Percentiles rank a stretch among this genome's conserved stretches.
Evolutionary conservation across 2,329 filamentous ascomycete genomes (phyloP).

Genomic region (Penicillium sp.): DNA sequence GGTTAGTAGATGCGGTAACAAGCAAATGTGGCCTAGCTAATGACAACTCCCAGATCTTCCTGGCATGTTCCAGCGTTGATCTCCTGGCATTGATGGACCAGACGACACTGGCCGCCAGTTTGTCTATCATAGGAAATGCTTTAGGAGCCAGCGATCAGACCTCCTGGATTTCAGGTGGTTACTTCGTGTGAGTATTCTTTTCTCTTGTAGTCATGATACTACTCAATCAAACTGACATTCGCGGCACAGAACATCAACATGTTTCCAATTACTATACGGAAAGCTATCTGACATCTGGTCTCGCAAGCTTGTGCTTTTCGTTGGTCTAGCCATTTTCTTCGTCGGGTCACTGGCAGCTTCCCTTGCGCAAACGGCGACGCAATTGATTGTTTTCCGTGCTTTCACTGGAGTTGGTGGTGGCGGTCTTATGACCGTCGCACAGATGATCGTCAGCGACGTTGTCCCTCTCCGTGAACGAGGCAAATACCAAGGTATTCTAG

Average conservation of each 20-base stretch:
- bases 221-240: not conserved
- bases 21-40: not conserved
- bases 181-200: slow-evolving; percentile 45
- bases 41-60: slow-evolving; percentile 42
- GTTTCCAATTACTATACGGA: slow-evolving; percentile 57
- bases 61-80: slow-evolving; percentile 50
- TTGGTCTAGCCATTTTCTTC: slow-evolving; percentile 46
- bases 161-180: slow-evolving; percentile 50
- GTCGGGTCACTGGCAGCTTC: slow-evolving; percentile 53
- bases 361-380: slow-evolving; percentile 47
- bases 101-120: slow-evolving; percentile 48
- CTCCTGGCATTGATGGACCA: slow-evolving; percentile 51
- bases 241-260: slow-evolving; percentile 56
- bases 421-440: slow-evolving; percentile 50
- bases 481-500: slow-evolving; percentile 50
- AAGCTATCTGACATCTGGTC: slow-evolving; percentile 54
- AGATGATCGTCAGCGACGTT: slow-evolving; percentile 56
- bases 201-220: not conserved
- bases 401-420: slow-evolving; percentile 54
- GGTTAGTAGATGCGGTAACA: slow-evolving; percentile 25
- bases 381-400: slow-evolving; percentile 54
- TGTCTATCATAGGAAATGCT: slow-evolving; percentile 48
- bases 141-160: slow-evolving; percentile 44
- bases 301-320: slow-evolving; percentile 50
- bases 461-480: slow-evolving; percentile 52